phyloP scores from a whole-genome alignment of 352 stramenopile genomes.

The Pythium plurisporium region DNA sequence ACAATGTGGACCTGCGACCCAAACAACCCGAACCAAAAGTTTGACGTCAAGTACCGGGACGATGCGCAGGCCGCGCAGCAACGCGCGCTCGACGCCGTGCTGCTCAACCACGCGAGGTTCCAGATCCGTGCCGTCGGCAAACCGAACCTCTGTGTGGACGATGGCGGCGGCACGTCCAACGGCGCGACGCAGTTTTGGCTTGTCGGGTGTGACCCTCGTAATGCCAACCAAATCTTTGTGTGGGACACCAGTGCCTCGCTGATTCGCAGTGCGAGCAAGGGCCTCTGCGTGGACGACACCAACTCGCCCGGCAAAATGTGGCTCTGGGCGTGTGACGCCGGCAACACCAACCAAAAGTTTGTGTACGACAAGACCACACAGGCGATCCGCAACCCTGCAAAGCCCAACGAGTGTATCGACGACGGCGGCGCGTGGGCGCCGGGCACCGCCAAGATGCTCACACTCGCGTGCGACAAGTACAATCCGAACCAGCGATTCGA shows the following conservation, averaged over 20 bases:
- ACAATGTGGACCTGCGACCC: neutral
- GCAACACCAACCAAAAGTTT: constrained; percentile 2
- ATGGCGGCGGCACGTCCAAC: constrained; percentile 15
- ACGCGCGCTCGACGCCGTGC: neutral
- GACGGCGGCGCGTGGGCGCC: neutral
- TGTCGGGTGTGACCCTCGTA: neutral
- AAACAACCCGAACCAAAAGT: neutral
- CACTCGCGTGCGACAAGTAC: neutral
- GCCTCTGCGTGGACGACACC: constrained; percentile 10
- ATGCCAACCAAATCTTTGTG: constrained; percentile 1
- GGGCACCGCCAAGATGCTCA: neutral
- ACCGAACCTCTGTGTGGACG: constrained; percentile 16
- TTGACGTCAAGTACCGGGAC: constrained; percentile 3
- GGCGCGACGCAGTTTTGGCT: constrained; percentile 4
- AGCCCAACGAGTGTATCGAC: constrained; percentile 3
- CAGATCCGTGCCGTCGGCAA: neutral
- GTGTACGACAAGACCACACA: neutral
- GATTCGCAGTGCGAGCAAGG: constrained; percentile 5
- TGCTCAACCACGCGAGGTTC: too few relatives aligned
- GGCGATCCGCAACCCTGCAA: neutral
- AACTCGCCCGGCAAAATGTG: neutral
- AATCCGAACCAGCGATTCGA: constrained; percentile 7
- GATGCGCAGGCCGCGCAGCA: neutral
- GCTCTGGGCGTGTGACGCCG: constrained; percentile 12
- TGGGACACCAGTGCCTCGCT: neutral